phyloP scores from a whole-genome alignment of 2,329 filamentous ascomycete species.

The Ilyonectria sp. region DNA sequence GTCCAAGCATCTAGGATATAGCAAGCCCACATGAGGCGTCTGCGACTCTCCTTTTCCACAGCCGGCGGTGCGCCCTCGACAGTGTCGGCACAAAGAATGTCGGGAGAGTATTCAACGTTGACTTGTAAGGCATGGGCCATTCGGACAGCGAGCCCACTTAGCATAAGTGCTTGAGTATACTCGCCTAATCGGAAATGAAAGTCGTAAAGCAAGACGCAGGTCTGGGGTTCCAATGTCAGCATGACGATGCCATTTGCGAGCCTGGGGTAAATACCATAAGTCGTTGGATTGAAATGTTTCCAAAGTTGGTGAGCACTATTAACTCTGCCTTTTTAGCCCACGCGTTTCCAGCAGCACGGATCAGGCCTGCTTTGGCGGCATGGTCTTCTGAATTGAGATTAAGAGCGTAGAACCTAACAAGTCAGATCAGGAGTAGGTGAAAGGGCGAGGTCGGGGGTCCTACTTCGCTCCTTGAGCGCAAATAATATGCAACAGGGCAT shows the following conservation, averaged over 20 bases:
- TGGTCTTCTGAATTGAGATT: conserved; percentile 50
- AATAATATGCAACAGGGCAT: conserved; percentile 55
- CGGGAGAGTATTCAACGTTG: conserved; percentile 55
- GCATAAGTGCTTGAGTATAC: conserved; percentile 58
- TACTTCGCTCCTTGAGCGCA: conserved; percentile 58
- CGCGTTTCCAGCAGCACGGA: conserved; percentile 54
- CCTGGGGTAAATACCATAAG: conserved; percentile 52
- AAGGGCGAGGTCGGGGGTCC: conserved; percentile 9
- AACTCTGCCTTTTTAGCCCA: conserved; percentile 58
- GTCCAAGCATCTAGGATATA: conserved; percentile 60
- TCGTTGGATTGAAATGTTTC: conserved; percentile 56
- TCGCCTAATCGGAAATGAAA: conserved; percentile 58
- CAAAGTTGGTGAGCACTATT: conserved; percentile 55
- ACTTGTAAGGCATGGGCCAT: conserved; percentile 60
- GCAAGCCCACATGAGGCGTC: conserved; percentile 60
- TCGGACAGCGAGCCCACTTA: conserved; percentile 58
- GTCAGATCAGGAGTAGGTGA: conserved; percentile 22
- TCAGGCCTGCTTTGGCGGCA: conserved; percentile 47
- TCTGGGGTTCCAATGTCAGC: conserved; percentile 43
- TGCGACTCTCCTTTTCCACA: conserved; percentile 56
- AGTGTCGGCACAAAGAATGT: conserved; percentile 56
- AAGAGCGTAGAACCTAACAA: conserved; percentile 54
- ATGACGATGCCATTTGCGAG: neutral
- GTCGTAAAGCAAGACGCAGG: conserved; percentile 57
- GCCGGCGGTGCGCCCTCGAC: conserved; percentile 52